These are phyloP conservation scores for Bipolaris gigantea DNA, from an alignment of 2,329 filamentous ascomycete species.

Conservation along the genomic window DNA sequence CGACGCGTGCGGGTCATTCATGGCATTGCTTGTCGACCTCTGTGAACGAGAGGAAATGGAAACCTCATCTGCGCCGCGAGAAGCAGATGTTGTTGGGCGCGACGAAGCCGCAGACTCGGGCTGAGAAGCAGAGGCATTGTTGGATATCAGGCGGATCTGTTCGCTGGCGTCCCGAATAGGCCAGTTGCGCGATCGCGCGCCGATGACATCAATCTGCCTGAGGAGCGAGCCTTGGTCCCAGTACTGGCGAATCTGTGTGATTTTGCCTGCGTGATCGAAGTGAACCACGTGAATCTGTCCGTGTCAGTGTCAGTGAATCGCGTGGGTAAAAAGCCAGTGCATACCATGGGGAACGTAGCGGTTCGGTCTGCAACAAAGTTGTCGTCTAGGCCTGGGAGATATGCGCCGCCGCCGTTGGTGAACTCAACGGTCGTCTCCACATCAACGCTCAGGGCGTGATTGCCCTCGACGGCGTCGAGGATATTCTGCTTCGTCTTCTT, in stretches of 20 bases:
- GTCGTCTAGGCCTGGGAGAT: constrained; percentile 86
- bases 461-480: constrained; percentile 72
- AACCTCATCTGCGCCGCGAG: constrained; percentile 37
- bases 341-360: constrained; percentile 78
- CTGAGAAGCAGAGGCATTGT: constrained; percentile 52
- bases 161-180: constrained; percentile 87
- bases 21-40: constrained; percentile 42
- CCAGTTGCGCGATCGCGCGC: constrained; percentile 88
- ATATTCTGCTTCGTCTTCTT: constrained; percentile 82
- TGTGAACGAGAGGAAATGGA: constrained; percentile 46
- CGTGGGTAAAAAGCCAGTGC: neutral
- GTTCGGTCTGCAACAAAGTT: constrained; percentile 86
- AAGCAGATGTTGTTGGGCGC: constrained; percentile 39
- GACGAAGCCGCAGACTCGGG: constrained; percentile 35
- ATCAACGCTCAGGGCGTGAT: constrained; percentile 71
- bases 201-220: constrained; percentile 92
- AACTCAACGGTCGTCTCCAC: constrained; percentile 85
- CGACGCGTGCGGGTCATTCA: constrained; percentile 61
- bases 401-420: constrained; percentile 75
- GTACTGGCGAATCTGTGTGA: constrained; percentile 81
- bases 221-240: constrained; percentile 96
- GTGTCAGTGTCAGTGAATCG: constrained; percentile 14
- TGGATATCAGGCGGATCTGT: constrained; percentile 75
- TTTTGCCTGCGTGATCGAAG: constrained; percentile 76
- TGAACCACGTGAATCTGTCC: constrained; percentile 73